Evolutionary conservation across 768 basidiomycete genomes (phyloP).

Genomic region (Cystobasidium tubakii): DNA sequence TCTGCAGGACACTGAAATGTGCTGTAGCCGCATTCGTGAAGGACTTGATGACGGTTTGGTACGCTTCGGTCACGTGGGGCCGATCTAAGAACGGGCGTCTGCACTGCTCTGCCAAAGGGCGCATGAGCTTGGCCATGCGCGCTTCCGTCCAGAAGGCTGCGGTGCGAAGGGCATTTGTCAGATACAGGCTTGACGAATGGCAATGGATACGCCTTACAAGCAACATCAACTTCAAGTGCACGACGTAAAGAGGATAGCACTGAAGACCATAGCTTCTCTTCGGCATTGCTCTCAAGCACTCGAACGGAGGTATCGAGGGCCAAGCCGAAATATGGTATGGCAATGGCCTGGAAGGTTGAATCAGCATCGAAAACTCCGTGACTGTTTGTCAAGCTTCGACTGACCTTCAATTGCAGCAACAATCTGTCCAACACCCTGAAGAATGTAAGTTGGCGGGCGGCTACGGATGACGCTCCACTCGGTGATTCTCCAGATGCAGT

Average conservation of each 20-base stretch:
- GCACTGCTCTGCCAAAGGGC: conserved; percentile 54
- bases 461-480: conserved; percentile 47
- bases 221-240: conserved; percentile 71
- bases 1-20: conserved; percentile 64
- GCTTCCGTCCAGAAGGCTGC: conserved; percentile 86
- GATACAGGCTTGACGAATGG: neutral
- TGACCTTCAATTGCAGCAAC: conserved; percentile 80
- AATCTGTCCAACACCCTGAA: conserved; percentile 67
- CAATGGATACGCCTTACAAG: conserved; percentile 55
- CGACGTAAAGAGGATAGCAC: conserved; percentile 62
- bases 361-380: too few species aligned
- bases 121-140: conserved; percentile 61
- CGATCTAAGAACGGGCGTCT: conserved; percentile 46
- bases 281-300: conserved; percentile 40
- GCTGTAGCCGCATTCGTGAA: conserved; percentile 51
- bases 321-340: conserved; percentile 81
- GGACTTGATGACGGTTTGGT: conserved; percentile 45
- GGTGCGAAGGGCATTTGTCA: neutral
- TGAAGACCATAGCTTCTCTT: conserved; percentile 59
- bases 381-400: too few species aligned
- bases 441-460: conserved; percentile 63
- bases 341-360: conserved; percentile 62
- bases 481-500: conserved; percentile 58
- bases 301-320: conserved; percentile 57
- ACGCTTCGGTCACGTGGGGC: conserved; percentile 12